Percentiles rank a stretch among this genome's conserved stretches.
phyloP scores from a whole-genome alignment of 306 rosid genomes.

The Trifolium dubium region DNA sequence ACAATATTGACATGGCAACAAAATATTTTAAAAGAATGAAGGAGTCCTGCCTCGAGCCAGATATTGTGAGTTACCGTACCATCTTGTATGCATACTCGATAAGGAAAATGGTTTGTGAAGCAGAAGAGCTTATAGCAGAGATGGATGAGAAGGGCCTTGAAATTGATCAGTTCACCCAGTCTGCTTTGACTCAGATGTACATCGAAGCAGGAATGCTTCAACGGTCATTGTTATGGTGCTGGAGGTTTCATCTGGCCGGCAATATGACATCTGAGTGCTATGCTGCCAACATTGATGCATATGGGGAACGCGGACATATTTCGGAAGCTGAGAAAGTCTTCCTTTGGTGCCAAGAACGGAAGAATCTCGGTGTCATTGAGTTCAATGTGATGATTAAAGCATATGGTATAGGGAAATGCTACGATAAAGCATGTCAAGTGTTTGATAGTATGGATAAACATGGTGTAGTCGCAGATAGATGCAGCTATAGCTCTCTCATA shows the following conservation, averaged over 20 bases:
- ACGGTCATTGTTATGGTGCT: conserved; percentile 78
- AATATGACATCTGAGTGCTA: conserved; percentile 81
- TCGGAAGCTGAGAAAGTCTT: conserved; percentile 88
- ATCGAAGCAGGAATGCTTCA: conserved; percentile 73
- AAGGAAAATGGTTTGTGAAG: conserved; percentile 75
- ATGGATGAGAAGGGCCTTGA: conserved; percentile 72
- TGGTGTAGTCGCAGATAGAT: conserved; percentile 69
- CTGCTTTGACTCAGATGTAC: conserved; percentile 90
- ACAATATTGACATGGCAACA: conserved; percentile 68
- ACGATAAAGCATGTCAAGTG: conserved; percentile 64
- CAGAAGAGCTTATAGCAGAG: conserved; percentile 69
- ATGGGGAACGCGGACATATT: conserved; percentile 75
- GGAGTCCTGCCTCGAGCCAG: conserved; percentile 63
- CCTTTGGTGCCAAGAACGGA: conserved; percentile 64
- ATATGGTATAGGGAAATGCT: conserved; percentile 73
- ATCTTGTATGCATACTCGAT: conserved; percentile 90
- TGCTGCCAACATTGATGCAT: conserved; percentile 92
- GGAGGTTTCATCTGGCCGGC: conserved; percentile 72
- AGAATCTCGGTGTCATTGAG: conserved; percentile 68
- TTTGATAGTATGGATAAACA: conserved; percentile 74
- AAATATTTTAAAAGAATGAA: conserved; percentile 68
- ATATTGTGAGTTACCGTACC: conserved; percentile 81
- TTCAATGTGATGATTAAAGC: conserved; percentile 96
- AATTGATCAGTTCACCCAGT: conserved; percentile 88
- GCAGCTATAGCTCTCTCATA: conserved; percentile 75